Percentiles rank a stretch among this genome's conserved stretches.
Evolutionary conservation across 768 basidiomycete genomes (phyloP).

Genomic region (Paxillus ammoniavirescens): DNA sequence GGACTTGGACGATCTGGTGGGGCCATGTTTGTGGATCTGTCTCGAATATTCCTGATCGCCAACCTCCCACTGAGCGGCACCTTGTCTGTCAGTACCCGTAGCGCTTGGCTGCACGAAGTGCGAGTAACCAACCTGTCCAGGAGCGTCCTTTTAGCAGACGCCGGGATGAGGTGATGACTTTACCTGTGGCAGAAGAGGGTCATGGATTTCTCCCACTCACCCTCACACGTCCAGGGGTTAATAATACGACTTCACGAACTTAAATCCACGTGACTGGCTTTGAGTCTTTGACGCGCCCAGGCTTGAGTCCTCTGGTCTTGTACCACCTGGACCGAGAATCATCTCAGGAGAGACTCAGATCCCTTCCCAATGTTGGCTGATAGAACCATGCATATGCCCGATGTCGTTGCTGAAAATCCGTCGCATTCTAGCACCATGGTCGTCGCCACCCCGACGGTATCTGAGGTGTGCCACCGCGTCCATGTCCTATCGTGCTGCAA

Average conservation of each 20-base stretch:
- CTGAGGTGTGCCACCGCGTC: conserved; percentile 2
- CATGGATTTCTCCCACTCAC: too few species aligned
- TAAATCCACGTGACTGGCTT: not conserved
- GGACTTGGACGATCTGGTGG: not conserved
- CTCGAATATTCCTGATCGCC: not conserved
- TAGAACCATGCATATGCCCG: not conserved
- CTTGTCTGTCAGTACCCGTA: not conserved
- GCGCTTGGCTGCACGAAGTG: not conserved
- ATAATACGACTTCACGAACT: not conserved
- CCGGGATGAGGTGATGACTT: not conserved
- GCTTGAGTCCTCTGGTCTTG: not conserved
- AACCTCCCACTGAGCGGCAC: not conserved
- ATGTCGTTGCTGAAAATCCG: not conserved
- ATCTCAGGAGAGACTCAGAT: not conserved
- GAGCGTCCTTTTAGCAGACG: not conserved
- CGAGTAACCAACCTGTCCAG: not conserved
- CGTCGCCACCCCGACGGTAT: not conserved
- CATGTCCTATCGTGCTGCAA: not conserved
- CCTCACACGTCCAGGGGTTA: too few species aligned
- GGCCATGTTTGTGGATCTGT: not conserved
- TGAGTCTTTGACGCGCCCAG: not conserved
- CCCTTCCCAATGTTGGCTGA: not conserved
- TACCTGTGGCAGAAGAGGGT: too few species aligned
- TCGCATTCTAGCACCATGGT: not conserved
- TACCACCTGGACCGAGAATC: not conserved